Evolutionary conservation across 371 early-diverging fungal genomes (phyloP).

Genomic region (Sporodiniella umbellata): DNA sequence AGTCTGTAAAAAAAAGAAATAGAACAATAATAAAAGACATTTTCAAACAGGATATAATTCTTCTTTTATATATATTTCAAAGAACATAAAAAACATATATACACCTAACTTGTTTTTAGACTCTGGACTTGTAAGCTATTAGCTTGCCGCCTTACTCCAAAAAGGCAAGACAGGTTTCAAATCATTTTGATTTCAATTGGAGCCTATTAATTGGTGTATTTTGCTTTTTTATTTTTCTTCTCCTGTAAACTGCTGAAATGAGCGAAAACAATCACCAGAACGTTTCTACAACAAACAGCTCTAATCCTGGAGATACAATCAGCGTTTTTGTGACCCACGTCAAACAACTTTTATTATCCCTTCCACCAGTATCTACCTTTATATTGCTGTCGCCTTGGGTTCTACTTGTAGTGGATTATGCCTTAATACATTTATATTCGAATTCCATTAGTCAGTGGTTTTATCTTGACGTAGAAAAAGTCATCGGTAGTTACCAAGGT

Average conservation of each 20-base stretch:
- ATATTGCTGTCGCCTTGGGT: slow-evolving; percentile 5
- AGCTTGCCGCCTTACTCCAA: no score
- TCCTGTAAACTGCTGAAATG: neutral
- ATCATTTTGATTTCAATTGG: neutral
- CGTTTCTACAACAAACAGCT: neutral
- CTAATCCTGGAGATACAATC: slow-evolving; percentile 13
- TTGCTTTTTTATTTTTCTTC: neutral
- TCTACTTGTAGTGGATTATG: slow-evolving; percentile 8
- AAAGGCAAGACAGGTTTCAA: no score
- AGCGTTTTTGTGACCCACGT: slow-evolving; percentile 14
- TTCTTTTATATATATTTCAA: no score
- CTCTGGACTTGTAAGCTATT: no score
- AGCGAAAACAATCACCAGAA: neutral
- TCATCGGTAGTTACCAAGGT: slow-evolving; percentile 2
- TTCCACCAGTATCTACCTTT: slow-evolving; percentile 17
- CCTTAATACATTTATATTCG: neutral
- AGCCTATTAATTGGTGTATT: neutral
- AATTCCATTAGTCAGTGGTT: slow-evolving; percentile 5
- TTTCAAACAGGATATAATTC: no score
- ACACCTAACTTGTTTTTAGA: no score
- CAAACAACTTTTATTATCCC: slow-evolving; percentile 9
- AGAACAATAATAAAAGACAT: neutral
- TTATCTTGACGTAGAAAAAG: slow-evolving; percentile 5
- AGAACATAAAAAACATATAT: no score
- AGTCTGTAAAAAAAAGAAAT: slow-evolving; percentile 1